A percentile compares a stretch with the other conserved stretches of the same genome.
These are phyloP conservation scores for Pythium dissotocum DNA, from an alignment of 352 stramenopile species.

Conservation along the genomic window DNA sequence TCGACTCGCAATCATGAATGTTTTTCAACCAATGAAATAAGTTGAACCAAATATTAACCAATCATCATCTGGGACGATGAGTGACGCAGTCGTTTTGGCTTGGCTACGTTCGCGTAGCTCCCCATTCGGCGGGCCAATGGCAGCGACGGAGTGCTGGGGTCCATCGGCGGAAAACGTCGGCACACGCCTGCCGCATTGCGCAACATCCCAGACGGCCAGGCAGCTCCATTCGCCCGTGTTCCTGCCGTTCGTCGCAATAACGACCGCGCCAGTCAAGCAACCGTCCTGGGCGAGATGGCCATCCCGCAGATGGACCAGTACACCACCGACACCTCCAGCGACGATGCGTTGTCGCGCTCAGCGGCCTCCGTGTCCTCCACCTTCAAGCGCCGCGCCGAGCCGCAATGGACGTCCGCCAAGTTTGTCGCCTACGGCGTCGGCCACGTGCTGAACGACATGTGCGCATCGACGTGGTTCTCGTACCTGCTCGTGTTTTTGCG, in stretches of 20 bases:
- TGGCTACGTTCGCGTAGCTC: background rate
- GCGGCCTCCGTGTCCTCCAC: background rate
- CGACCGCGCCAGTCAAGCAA: background rate
- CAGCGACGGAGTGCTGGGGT: background rate
- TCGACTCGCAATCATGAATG: background rate
- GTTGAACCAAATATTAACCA: background rate
- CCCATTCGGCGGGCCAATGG: slow-evolving; percentile 8
- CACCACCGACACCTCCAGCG: background rate
- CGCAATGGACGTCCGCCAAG: slow-evolving; percentile 50
- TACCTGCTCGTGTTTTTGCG: slow-evolving; percentile 85
- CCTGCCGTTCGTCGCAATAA: background rate
- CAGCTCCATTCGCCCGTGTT: background rate
- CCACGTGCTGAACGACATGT: slow-evolving; percentile 89
- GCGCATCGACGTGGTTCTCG: slow-evolving; percentile 86
- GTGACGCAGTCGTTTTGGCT: background rate
- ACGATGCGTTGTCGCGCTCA: slow-evolving; percentile 3
- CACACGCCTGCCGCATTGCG: background rate
- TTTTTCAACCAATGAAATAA: slow-evolving; percentile 10
- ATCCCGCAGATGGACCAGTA: slow-evolving; percentile 14
- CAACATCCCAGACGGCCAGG: slow-evolving; percentile 3
- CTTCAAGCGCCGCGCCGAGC: slow-evolving; percentile 16
- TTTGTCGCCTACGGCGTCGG: slow-evolving; percentile 81
- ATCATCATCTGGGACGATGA: background rate
- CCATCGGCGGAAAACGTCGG: slow-evolving; percentile 16
- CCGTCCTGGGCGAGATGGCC: background rate